These are phyloP conservation scores for Beauveria scarabaeidicola DNA, from an alignment of 2,329 filamentous ascomycete species.

Conservation along the genomic window DNA sequence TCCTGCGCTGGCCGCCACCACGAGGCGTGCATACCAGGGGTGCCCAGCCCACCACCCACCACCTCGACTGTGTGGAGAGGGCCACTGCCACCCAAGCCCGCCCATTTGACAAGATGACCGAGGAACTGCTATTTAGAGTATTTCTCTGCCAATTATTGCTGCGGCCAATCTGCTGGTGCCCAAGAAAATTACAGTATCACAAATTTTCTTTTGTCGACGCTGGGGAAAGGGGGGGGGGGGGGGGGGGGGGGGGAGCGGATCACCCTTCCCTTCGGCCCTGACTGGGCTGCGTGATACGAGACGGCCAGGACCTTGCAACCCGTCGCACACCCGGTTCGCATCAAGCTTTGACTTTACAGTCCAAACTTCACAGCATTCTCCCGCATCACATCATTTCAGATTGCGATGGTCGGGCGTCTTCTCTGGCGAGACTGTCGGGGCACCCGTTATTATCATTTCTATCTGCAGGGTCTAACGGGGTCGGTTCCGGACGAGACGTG, in stretches of 20 bases:
- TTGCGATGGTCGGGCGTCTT: background rate
- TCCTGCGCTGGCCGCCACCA: constrained; percentile 9
- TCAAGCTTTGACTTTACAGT: background rate
- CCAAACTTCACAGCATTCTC: background rate
- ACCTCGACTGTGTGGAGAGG: constrained; percentile 2
- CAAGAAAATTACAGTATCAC: background rate
- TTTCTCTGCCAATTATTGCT: background rate
- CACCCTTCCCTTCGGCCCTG: background rate
- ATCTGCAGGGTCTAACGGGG: background rate
- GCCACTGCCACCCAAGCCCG: background rate
- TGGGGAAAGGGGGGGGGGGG: background rate
- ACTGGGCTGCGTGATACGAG: background rate
- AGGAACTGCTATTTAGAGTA: background rate
- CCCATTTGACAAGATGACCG: background rate
- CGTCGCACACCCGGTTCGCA: constrained; percentile 2
- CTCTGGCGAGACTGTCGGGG: background rate
- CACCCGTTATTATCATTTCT: background rate
- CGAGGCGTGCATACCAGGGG: constrained; percentile 10
- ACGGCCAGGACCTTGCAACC: background rate
- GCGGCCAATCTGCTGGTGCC: background rate
- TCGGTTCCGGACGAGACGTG: background rate
- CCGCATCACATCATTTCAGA: background rate
- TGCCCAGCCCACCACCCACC: constrained; percentile 2
- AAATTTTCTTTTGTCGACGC: background rate
- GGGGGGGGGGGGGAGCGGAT: background rate